Evolutionary conservation across 2,329 filamentous ascomycete species (phyloP), one percentile per base, ranked within the genome.

Genomic region (Apiospora saccharicola): DNA sequence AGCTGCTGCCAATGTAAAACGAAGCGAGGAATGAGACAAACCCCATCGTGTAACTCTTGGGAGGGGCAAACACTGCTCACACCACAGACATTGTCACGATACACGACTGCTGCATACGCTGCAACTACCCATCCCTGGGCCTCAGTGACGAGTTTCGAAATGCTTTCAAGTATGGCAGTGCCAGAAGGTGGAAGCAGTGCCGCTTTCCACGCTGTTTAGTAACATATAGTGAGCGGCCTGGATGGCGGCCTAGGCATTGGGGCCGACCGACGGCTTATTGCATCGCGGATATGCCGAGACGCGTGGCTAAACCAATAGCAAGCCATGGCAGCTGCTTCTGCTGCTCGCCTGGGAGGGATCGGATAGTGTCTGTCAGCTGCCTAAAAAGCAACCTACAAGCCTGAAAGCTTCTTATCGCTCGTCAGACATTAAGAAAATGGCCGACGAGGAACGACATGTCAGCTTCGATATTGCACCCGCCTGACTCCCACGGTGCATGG

Each of bases 221-320:
- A 22, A 16, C 22, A 22, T 22, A 49, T 49, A n/a, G 46, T n/a
- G 46, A n/a, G 19, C 46, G 19, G 26, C 16, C 19, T 30, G 22
- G 30, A 3, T 10, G 53, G 53, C 53, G 53, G 53, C 26, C 53
- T 61, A 34, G 26, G 30, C 30, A 22, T 61, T 41, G 34, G 34
- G 19, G 19, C 34, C 30, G 19, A 22, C 34, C 34, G 34, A 64
- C 57, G 57, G 57, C 57, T 64, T 30, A 64, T 64, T 64, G 57
- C 57, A 64, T 64, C 34, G 57, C 57, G 34, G 34, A 34, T 64
- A 41, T n/a, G 30, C 57, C 57, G 57, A 37, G 30, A 61, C 19
- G 57, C 34, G 22, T 64, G 57, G 57, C 57, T 37, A 41, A 7
- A 41, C 57, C 57, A 64, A 64, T 64, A 64, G 57, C 57, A 64